Evolutionary conservation across 2,329 filamentous ascomycete species (phyloP).

Genomic region (Fusarium musae): DNA sequence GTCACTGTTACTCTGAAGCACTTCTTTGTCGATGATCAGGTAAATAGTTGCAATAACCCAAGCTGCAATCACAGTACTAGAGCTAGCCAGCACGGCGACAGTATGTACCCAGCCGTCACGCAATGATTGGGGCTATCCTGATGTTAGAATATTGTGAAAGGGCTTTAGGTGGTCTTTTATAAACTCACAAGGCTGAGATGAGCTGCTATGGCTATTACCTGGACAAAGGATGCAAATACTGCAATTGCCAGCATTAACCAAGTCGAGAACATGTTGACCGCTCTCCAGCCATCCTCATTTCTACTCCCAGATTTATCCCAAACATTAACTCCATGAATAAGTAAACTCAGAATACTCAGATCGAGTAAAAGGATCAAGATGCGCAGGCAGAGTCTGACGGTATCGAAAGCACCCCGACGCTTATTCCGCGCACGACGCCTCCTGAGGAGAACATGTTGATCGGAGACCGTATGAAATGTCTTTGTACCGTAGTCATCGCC

Average conservation of each 20-base stretch:
- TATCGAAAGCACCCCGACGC: neutral
- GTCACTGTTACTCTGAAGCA: neutral
- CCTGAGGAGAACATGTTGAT: slow-evolving; percentile 4
- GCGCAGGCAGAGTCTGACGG: neutral
- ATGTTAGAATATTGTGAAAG: neutral
- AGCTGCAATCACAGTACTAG: neutral
- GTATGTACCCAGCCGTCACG: slow-evolving; percentile 3
- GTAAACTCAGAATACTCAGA: slow-evolving; percentile 8
- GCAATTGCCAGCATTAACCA: slow-evolving; percentile 12
- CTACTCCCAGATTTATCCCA: slow-evolving; percentile 3
- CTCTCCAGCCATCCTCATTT: slow-evolving; percentile 1
- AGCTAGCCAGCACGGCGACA: neutral
- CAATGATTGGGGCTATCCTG: neutral
- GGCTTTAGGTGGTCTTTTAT: fast-evolving
- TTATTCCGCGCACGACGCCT: neutral
- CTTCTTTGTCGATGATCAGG: slow-evolving; percentile 7
- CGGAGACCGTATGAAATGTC: neutral
- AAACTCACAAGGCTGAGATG: slow-evolving; percentile 5
- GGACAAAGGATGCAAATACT: neutral
- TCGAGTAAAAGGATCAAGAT: slow-evolving; percentile 5
- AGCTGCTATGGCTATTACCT: neutral
- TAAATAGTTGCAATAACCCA: slow-evolving; percentile 3
- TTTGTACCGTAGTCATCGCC: neutral
- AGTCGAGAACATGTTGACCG: slow-evolving; percentile 1
- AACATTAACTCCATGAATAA: neutral